Evolutionary conservation across 441 rosid species (phyloP), one percentile per base, ranked within the genome.

Genomic region (Manihot esculenta): DNA sequence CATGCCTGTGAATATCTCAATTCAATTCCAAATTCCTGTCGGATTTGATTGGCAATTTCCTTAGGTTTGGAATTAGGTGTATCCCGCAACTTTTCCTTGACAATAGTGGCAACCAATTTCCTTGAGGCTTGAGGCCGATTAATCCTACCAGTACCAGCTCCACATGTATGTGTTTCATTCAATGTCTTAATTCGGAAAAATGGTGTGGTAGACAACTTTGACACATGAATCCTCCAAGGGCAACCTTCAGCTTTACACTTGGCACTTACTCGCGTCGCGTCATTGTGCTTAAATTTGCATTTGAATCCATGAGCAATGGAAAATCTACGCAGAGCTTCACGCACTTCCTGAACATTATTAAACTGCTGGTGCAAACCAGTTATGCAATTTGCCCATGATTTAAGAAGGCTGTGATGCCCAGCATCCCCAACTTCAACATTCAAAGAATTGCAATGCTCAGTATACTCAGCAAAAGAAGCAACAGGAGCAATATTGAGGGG

Each of bases 361-460:
- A 85, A 85, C 78, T 82, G 84, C 77, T 85, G 89, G 65, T 83
- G 87, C 54, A 81, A 76, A 42, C 89, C 85, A 23, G 85, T 85
- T 60, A 81, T 78, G 70, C 80, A 73, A 66, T 81, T 81, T 57
- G 66, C 74, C 84, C 84, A 81, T 55, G 68, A 71, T 61, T 60
- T 73, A 21, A 70, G 55, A 66, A 78, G 78, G 60, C 75, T 73
- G 54, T 66, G 71, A 66, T 73, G 78, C 23, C 54, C 71, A 20
- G n/a, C 21, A 27, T 63, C 72, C 54, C 17, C 71, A 18, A 62
- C 49, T 24, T 63, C 67, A 62, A 44, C 6, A 47, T 51, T 18
- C 23, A 47, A 18, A 2, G 26, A 26, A 66, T 71, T 71, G 61
- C 48, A 54, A 42, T 62, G 73, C 56, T 68, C 69, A 7, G 17